Percentiles rank a stretch among this genome's conserved stretches.
Evolutionary conservation across 208 protist genomes (phyloP).

Genomic region (Cochliopodium minus): DNA sequence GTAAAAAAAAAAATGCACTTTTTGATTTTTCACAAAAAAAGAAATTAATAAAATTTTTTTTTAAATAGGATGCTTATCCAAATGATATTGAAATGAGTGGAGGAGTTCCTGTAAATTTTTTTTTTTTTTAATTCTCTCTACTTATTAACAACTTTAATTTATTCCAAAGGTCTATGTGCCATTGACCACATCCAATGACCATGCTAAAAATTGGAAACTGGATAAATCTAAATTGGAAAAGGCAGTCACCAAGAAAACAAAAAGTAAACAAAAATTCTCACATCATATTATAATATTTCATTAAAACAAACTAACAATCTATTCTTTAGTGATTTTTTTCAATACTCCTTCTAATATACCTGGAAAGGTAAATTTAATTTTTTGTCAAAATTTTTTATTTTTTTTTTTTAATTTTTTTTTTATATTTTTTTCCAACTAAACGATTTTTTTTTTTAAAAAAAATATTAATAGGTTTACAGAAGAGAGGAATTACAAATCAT

Average conservation of each 20-base stretch:
- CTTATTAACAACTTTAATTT: not conserved
- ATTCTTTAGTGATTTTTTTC: too few relatives aligned
- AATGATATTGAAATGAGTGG: slow-evolving; percentile 42
- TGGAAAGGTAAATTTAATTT: too few relatives aligned
- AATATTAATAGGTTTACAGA: slow-evolving; percentile 26
- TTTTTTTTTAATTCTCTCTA: slow-evolving; percentile 43
- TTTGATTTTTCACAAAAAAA: not conserved
- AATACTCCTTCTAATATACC: slow-evolving; percentile 78
- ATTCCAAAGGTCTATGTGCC: not conserved
- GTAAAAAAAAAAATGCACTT: slow-evolving; percentile 41
- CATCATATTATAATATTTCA: too few relatives aligned
- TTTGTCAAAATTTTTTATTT: not conserved
- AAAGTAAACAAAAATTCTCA: too few relatives aligned
- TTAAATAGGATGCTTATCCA: too few relatives aligned
- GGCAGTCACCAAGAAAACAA: slow-evolving; percentile 49
- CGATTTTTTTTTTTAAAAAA: slow-evolving; percentile 1
- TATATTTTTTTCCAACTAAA: not conserved
- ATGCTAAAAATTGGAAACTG: slow-evolving; percentile 36
- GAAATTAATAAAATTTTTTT: too few relatives aligned
- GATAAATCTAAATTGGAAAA: slow-evolving; percentile 35
- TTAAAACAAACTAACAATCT: too few relatives aligned
- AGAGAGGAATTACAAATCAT: slow-evolving; percentile 44
- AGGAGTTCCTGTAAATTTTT: slow-evolving; percentile 38
- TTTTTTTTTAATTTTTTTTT: not conserved
- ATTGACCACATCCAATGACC: slow-evolving; percentile 20